Base-by-base conservation (phyloP, 305 asterid species). In the Stenogyne calaminthoides region DNA sequence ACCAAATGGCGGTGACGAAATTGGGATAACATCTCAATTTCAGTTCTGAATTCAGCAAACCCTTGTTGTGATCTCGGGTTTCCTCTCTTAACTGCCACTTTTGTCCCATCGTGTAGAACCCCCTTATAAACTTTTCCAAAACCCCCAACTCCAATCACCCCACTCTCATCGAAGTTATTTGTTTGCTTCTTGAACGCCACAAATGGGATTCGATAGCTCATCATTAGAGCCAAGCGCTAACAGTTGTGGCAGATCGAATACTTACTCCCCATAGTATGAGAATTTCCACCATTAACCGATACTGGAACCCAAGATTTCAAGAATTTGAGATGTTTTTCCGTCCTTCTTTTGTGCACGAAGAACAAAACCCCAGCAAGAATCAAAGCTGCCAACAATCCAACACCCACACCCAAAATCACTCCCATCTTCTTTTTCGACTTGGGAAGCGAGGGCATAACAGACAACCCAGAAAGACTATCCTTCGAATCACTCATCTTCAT, bases 21-120 rank as follows among this genome's bases (percentile, higher is more conserved):
- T 42, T 89, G 92, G 63, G 95, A 85, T 62, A 89, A 90, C 92
- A 87, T 89, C 87, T 89, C 95, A 19, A 88, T 89, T 77, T 89
- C 92, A 7, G 95, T 89, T 59, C 85, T 76, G 83, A 89, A 89
- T 73, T 89, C 95, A 0, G 88, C 84, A 9, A 87, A 34, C 7
- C 95, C 95, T 73, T 89, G 95, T 47, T 86, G 91, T 34, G 91
- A 88, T 67, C 67, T 81, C 8, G 86, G 88, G 58, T 86, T 88
- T 22, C 91, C 94, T 75, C 94, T 62, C 67, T 88, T 88, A 3
- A 83, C 88, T 4, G 94, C 94, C 34, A 88, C 79, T 49, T 86
- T 84, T 0, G 86, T 83, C 1, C 91, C 91, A 49, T 84, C 91
- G 6, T 54, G 75, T 5, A 86, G 57, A 40, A 56, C 77, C 1